Evolutionary conservation across 2,329 filamentous ascomycete species (phyloP).

Genomic region (Fusarium sp.): DNA sequence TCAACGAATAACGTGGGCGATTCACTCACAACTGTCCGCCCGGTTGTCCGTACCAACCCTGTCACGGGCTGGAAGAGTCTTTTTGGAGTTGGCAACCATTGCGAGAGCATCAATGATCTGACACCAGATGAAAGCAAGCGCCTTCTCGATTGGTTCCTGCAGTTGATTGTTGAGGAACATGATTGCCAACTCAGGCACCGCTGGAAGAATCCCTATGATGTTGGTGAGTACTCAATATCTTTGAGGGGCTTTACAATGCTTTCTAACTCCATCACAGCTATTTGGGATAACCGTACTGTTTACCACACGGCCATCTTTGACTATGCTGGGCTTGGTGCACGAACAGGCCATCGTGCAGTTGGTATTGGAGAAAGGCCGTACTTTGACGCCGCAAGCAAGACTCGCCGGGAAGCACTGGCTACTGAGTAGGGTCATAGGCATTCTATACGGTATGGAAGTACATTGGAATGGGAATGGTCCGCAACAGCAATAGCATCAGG

Average conservation of each 20-base stretch:
- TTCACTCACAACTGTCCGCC: not conserved
- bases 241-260: fast-evolving
- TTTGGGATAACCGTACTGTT: slow-evolving; percentile 1
- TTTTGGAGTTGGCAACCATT: not conserved
- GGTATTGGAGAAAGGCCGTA: not conserved
- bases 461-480: no score
- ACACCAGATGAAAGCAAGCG: not conserved
- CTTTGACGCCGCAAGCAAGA: not conserved
- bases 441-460: no score
- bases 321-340: not conserved
- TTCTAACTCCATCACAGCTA: not conserved
- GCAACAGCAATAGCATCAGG: no score
- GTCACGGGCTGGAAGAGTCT: slow-evolving; percentile 3
- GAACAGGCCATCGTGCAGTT: not conserved
- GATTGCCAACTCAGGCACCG: not conserved
- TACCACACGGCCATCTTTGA: not conserved
- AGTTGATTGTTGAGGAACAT: not conserved
- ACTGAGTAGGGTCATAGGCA: not conserved
- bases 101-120: not conserved
- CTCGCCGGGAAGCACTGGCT: not conserved
- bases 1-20: not conserved
- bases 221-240: not conserved
- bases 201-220: not conserved
- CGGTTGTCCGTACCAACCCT: slow-evolving; percentile 1
- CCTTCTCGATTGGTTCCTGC: not conserved